phyloP scores from a whole-genome alignment of 2,329 filamentous ascomycete species.

The Tolypocladium amazonense region DNA sequence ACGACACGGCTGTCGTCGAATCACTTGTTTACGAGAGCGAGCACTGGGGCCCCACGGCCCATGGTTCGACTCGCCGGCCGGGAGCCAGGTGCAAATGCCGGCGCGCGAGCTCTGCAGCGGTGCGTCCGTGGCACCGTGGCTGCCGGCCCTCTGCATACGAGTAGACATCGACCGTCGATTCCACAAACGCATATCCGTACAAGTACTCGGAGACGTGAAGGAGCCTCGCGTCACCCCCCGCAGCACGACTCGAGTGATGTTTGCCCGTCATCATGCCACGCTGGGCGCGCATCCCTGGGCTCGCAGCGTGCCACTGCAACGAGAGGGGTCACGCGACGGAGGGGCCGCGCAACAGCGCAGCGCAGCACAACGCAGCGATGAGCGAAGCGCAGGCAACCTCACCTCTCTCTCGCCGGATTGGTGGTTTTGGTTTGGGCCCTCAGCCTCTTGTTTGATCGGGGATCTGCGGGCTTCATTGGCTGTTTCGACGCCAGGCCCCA shows the following conservation, averaged over 20 bases:
- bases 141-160: no score
- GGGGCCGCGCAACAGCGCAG: background rate
- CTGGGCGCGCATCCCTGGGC: background rate
- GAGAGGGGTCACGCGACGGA: background rate
- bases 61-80: slow-evolving; percentile 1
- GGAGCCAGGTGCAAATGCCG: slow-evolving; percentile 6
- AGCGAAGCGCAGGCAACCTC: background rate
- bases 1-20: no score
- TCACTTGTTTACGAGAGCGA: no score
- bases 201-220: no score
- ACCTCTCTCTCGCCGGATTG: background rate
- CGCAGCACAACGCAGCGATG: background rate
- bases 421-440: background rate
- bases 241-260: background rate
- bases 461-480: background rate
- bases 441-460: background rate
- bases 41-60: background rate
- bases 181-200: background rate
- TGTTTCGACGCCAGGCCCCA: background rate
- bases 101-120: background rate
- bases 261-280: background rate
- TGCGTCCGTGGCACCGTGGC: background rate
- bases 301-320: background rate
- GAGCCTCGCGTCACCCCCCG: background rate
- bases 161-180: background rate